Evolutionary conservation across 164 flowering plant genomes (phyloP).

Genomic region (Kingdonia uniflora): DNA sequence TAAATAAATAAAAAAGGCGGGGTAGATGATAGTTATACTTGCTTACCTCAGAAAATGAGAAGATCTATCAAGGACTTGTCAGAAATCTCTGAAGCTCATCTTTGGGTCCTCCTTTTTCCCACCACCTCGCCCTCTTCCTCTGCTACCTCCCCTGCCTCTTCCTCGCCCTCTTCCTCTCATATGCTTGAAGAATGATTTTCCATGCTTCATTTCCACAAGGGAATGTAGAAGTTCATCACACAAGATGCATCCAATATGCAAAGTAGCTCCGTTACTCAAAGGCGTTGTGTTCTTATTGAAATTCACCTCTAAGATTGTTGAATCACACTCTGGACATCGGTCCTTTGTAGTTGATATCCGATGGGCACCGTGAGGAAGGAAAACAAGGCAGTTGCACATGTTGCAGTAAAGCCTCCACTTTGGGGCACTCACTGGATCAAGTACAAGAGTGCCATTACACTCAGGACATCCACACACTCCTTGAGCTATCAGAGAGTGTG

Average conservation of each 20-base stretch:
- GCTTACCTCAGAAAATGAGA: no score
- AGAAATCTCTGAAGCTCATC: constrained; percentile 90
- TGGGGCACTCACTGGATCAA: constrained; percentile 90
- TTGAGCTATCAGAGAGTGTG: constrained; percentile 73
- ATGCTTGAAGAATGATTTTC: constrained; percentile 50
- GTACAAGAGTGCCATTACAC: constrained; percentile 78
- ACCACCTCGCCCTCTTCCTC: constrained; percentile 47
- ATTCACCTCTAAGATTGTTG: constrained; percentile 71
- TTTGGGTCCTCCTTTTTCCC: constrained; percentile 53
- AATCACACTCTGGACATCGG: constrained; percentile 71
- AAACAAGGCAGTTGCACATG: constrained; percentile 81
- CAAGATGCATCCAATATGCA: constrained; percentile 71
- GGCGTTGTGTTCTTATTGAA: constrained; percentile 94
- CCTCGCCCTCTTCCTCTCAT: constrained; percentile 48
- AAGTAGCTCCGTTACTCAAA: constrained; percentile 67
- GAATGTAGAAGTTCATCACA: constrained; percentile 93
- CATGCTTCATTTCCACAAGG: constrained; percentile 79
- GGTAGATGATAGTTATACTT: no score
- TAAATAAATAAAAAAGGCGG: no score
- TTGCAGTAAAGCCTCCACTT: constrained; percentile 92
- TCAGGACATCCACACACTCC: constrained; percentile 98
- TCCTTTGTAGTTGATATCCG: constrained; percentile 62
- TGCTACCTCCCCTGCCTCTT: constrained; percentile 47
- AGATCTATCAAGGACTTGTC: constrained; percentile 9
- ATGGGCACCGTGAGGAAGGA: constrained; percentile 87